Base-by-base conservation (phyloP, 2,329 filamentous ascomycete species). In the Apiospora hydei region DNA sequence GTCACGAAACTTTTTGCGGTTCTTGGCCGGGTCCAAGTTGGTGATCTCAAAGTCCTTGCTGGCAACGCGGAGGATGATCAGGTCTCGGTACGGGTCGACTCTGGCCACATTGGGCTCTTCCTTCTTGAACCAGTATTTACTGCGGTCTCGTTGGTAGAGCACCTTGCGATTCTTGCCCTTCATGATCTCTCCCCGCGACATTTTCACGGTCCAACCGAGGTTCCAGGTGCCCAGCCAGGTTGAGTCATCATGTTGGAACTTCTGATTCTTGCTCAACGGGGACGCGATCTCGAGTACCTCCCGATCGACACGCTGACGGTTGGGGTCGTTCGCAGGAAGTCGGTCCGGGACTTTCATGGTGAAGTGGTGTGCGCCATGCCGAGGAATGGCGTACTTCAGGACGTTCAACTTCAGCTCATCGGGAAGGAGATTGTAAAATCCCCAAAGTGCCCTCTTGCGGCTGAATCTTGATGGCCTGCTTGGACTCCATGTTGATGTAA, bases 381-480 rank as follows among this genome's bases (percentile, higher is more conserved):
- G 10, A 24, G 73, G 34, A 2, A 71, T 49, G 1, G 70, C 73
- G 0, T 70, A 8, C 7, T 73, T n/a, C 77, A 76, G 78, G 30
- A 80, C 71, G 57, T 71, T 70, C 24, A 74, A 16, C 68, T 77
- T 79, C 4, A 80, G 38, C 73, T 80, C 79, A 3, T 66, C 4
- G 0, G 77, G 76, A 1, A 80, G 73, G 2, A 53, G 41, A 13
- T n/a, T 66, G 57, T 76, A 77, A 24, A 16, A 30, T 47, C 51
- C 57, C 57, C 57, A 64, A 64, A 41, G 34, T n/a, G 34, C 57
- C 57, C 57, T 64, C 4, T 34, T 64, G 16, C 21, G 57, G 57
- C 57, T 64, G 10, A 10, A 64, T 4, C 34, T 64, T 6, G 2
- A n/a, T 41, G 34, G 4, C 10, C 10, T 64, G 34, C 18, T 34